Base-by-base conservation (phyloP, 176 grass and related monocot species). In the Ampelocalamus luodianensis region DNA sequence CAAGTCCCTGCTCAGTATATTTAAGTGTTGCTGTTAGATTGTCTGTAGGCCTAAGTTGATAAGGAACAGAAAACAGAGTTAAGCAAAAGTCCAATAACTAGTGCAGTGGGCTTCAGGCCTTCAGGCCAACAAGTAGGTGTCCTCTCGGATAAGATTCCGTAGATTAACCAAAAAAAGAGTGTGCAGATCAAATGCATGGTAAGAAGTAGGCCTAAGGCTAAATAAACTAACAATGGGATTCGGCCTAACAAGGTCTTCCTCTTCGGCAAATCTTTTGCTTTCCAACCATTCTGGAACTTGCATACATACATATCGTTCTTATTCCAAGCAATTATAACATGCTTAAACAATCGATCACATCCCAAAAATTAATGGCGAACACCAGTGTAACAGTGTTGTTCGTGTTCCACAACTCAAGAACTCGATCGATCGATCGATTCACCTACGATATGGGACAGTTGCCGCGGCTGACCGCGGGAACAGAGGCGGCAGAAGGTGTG, bases 401-500 rank as follows among this genome's bases (percentile, higher is more conserved):
- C 22, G 65, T 46, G 24, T 17, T 8, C 15, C 8, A 13, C 1
- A 12, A 61, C 4, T 50, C 14, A 22, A 29, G 15, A 42, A 62
- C 64, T 65, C 4, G 11, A 26, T 45, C 32, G 37, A 68, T 58
- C 34, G 17, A 37, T 10, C 11, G 56, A 74, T 6, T 18, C 45
- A 20, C 37, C 70, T 24, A 58, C 14, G 32, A 58, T 60, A 48
- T 6, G 0, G 10, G 29, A 29, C 45, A 93, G 75, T 93, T 95
- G 58, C 90, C 88, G 71, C 83, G 90, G 88, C 88, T 95, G 75
- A 95, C 90, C 90, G 51, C 80, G 90, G 1, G 90, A 93, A 83
- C 93, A 95, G 42, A 95, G 88, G 48, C 86, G 86, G 83, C 90
- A 91, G 83, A 90, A 95, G 93, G 93, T 95, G 86, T 91, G 90